Evolutionary conservation across 441 rosid species (phyloP).

Genomic region (Mallotus repandus): DNA sequence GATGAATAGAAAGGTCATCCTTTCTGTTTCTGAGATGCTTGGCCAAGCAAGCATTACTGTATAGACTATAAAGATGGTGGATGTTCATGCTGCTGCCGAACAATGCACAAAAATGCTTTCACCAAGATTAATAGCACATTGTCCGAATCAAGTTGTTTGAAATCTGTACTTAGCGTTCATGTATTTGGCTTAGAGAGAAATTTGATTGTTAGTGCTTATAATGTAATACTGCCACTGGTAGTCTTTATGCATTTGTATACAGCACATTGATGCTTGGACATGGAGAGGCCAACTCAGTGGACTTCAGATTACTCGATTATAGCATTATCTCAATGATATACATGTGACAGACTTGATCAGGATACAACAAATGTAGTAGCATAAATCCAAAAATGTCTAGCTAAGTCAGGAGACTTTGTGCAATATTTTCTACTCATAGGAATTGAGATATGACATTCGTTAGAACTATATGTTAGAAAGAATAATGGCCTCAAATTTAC

Average conservation of each 20-base stretch:
- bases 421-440: background rate
- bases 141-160: no score
- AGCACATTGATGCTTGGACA: background rate
- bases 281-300: background rate
- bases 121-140: no score
- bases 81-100: background rate
- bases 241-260: background rate
- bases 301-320: no score
- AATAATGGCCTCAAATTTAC: conserved; percentile 19
- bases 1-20: background rate
- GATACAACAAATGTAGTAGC: background rate
- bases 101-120: background rate
- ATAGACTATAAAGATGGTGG: background rate
- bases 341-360: no score
- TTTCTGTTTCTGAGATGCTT: background rate
- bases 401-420: background rate
- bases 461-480: conserved; percentile 4
- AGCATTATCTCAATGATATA: no score
- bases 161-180: no score
- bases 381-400: background rate
- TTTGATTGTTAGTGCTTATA: no score
- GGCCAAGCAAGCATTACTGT: background rate
- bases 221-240: background rate
- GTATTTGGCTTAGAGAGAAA: no score
- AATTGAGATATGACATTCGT: conserved; percentile 2